These are phyloP conservation scores for Fusarium papillatum DNA, from an alignment of 2,329 filamentous ascomycete genomes.

Conservation along the genomic window DNA sequence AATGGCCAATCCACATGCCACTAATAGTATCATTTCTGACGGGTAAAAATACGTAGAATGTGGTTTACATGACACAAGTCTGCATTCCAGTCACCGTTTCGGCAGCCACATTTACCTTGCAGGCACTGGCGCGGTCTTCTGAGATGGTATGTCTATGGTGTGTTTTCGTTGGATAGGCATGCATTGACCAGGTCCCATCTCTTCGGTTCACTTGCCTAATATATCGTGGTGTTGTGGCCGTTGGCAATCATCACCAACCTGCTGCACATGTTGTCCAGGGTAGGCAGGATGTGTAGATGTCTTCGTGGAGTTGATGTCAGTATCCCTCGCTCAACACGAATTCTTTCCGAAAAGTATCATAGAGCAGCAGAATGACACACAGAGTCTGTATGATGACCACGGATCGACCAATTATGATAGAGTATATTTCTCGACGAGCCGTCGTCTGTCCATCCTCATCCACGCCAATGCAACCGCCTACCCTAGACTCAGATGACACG, in stretches of 20 bases:
- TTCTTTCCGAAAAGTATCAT: neutral
- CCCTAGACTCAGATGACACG: neutral
- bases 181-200: neutral
- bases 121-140: neutral
- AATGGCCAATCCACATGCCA: neutral
- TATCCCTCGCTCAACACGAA: neutral
- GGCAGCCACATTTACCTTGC: neutral
- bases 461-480: neutral
- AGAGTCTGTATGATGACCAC: neutral
- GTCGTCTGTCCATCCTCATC: neutral
- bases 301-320: neutral
- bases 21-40: neutral
- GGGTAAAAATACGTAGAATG: neutral
- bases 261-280: neutral
- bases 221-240: neutral
- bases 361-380: neutral
- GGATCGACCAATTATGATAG: too few relatives aligned
- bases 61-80: neutral
- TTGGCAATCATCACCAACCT: neutral
- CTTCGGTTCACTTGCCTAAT: neutral
- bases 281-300: neutral
- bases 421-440: neutral
- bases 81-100: conserved; percentile 16
- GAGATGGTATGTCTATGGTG: neutral
- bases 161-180: neutral